These are phyloP conservation scores for Dunaliella sp. DNA, from an alignment of 139 green algal genomes.

Conservation along the genomic window DNA sequence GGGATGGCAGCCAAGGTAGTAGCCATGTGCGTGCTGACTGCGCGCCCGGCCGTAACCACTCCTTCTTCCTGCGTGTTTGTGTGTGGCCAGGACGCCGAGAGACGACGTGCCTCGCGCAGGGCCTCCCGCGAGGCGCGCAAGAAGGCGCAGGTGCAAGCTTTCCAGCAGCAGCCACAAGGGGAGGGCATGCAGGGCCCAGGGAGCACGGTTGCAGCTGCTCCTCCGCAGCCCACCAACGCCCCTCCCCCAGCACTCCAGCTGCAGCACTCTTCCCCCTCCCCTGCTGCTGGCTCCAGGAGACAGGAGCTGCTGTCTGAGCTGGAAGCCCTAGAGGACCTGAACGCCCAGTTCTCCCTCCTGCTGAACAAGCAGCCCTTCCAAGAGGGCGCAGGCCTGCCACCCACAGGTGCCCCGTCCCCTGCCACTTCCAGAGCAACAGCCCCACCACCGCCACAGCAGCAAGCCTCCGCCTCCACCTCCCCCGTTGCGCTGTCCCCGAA, in stretches of 20 bases:
- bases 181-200: no score
- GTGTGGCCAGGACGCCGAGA: background rate
- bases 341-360: no score
- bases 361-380: no score
- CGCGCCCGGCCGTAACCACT: no score
- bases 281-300: no score
- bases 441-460: background rate
- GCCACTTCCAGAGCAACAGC: background rate
- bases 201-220: no score
- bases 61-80: no score
- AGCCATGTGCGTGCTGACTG: no score
- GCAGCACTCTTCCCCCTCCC: no score
- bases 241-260: background rate
- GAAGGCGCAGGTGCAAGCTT: background rate
- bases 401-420: background rate
- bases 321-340: background rate
- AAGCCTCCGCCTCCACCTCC: background rate
- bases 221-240: background rate
- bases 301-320: background rate
- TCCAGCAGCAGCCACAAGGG: background rate
- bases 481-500: background rate
- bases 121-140: conserved; percentile 3
- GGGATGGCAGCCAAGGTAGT: no score
- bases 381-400: no score
- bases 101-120: background rate